Conservation (phyloP, 2,329 filamentous ascomycete genomes). For the Xylariaceae sp. region DNA sequence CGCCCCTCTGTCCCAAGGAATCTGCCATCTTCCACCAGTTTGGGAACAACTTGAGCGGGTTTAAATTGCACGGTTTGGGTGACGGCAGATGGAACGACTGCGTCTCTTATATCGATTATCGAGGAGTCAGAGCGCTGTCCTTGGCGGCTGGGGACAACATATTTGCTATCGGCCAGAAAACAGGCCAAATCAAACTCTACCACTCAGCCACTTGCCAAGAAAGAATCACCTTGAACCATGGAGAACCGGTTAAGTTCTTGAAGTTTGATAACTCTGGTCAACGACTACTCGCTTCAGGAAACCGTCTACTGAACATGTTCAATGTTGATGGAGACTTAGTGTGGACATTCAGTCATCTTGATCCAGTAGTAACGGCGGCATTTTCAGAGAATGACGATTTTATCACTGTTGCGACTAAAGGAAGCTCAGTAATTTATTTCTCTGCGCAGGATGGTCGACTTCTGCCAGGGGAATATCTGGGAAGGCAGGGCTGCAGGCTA, state of each 20-base stretch:
- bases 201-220: slow-evolving; percentile 12
- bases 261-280: slow-evolving; percentile 7
- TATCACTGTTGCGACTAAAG: not conserved
- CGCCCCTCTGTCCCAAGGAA: slow-evolving; percentile 13
- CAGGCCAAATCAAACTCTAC: slow-evolving; percentile 16
- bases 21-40: slow-evolving; percentile 14
- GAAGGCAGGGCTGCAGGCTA: not conserved
- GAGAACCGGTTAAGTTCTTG: slow-evolving; percentile 10
- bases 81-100: slow-evolving; percentile 13
- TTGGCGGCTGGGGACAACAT: slow-evolving; percentile 3
- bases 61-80: not conserved
- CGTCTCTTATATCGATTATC: slow-evolving; percentile 13
- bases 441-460: not conserved
- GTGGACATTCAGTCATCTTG: not conserved
- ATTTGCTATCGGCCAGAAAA: slow-evolving; percentile 15
- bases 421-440: slow-evolving; percentile 5
- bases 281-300: slow-evolving; percentile 6
- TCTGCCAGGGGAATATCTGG: not conserved
- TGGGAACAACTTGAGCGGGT: not conserved
- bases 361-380: not conserved
- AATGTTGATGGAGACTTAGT: not conserved
- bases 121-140: slow-evolving; percentile 1
- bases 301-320: slow-evolving; percentile 4
- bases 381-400: slow-evolving; percentile 6
- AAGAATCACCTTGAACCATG: not conserved